Evolutionary conservation across 257 asterid species (phyloP), one percentile per base, ranked within the genome.

Genomic region (Datura wrightii): DNA sequence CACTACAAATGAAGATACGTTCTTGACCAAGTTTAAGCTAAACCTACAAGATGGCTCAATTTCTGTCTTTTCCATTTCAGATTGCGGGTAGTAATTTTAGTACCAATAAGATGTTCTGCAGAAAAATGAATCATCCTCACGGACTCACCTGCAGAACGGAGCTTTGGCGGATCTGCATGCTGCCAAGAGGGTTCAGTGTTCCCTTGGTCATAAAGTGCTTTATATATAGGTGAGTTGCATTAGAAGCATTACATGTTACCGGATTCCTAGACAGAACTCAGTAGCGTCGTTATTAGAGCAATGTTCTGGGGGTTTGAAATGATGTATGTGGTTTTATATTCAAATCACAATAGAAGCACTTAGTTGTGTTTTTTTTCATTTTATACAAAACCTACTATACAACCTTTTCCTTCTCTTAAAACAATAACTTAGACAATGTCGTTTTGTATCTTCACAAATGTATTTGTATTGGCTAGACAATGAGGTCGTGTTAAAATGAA

Each of bases 1-100:
- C 82, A 24, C 42, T 50, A 52, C 82, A 50, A 50, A 34, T 50
- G 14, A 76, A 14, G 34, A 52, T 50, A 50, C 13, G 3, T 31
- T 78, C 63, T 78, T 78, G 62, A 78, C 14, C 82, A 78, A 52
- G 63, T 52, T 8, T 52, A 52, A 52, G 42, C 62, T 52, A 78
- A 14, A 52, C 63, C 48, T 31, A 78, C 24, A 52, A 78, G 52
- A 53, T 52, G 63, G 82, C 48, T 78, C 46, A 78, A 31, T 14
- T 31, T 52, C 82, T 34, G 41, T 15, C 59, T 31, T 78, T 24
- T 34, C 60, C 13, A 15, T 78, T 78, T 78, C 82, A 78, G 48
- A 52, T 78, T 52, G 62, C 8, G 11, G 8, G 48, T 78, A 78
- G 31, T 48, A 74, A 78, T 71, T 24, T 24, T n/a, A 71, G 79